Percentiles rank a stretch among this genome's conserved stretches.
Evolutionary conservation across 2,329 filamentous ascomycete genomes (phyloP).

Genomic region (Graphium sp.): DNA sequence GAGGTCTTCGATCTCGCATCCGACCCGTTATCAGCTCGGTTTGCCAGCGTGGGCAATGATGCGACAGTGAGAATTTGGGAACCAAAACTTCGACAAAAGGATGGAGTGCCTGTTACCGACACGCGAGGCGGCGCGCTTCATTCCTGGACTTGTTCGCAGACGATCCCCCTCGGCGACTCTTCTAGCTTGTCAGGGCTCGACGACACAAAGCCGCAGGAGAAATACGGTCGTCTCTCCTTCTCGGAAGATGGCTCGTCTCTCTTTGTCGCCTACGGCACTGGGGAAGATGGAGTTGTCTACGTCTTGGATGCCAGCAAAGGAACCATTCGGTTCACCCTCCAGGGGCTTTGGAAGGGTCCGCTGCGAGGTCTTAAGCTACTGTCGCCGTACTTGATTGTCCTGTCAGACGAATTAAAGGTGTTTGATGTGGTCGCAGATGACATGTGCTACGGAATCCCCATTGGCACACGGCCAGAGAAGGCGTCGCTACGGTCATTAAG

Average conservation of each 20-base stretch:
- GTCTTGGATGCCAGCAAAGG: constrained; percentile 61
- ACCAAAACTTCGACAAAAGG: constrained; percentile 50
- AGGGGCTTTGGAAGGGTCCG: constrained; percentile 47
- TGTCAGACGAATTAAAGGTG: constrained; percentile 58
- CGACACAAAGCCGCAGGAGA: constrained; percentile 12
- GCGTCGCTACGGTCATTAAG: no score
- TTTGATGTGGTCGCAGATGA: constrained; percentile 75
- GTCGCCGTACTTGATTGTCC: constrained; percentile 55
- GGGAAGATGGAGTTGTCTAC: constrained; percentile 47
- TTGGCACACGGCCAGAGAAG: no score
- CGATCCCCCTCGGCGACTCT: constrained; percentile 27
- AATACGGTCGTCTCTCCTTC: constrained; percentile 53
- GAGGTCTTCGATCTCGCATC: constrained; percentile 57
- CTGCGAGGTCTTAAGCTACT: constrained; percentile 56
- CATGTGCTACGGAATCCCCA: constrained; percentile 45
- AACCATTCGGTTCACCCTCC: constrained; percentile 46
- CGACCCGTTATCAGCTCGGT: constrained; percentile 51
- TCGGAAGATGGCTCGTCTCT: constrained; percentile 74
- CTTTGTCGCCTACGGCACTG: constrained; percentile 45
- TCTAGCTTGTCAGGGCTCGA: constrained; percentile 15
- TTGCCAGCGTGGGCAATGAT: constrained; percentile 76
- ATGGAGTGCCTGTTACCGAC: constrained; percentile 48
- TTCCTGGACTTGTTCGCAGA: constrained; percentile 57
- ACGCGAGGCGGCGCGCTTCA: constrained; percentile 40
- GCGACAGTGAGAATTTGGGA: constrained; percentile 66